Conservation (phyloP, 192 early-diverging fungal genomes). For the Coemansia nantahalensis region DNA sequence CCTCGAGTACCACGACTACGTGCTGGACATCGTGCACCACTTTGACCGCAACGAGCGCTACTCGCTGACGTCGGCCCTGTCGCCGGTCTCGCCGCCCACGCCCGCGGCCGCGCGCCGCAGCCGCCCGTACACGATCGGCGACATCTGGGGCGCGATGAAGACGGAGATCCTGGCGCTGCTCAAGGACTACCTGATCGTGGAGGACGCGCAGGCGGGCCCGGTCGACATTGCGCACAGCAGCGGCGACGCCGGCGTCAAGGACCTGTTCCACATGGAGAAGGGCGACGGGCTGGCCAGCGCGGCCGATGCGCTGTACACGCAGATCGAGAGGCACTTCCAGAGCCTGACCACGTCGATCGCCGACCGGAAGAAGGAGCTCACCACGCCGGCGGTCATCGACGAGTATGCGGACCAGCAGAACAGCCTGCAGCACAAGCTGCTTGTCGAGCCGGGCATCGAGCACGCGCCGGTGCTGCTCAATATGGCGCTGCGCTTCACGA, state of each 20-base stretch:
- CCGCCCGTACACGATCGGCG: constrained; percentile 33
- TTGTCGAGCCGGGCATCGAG: constrained; percentile 48
- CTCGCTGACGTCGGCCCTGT: constrained; percentile 18
- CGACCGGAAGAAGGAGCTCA: constrained; percentile 28
- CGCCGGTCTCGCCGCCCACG: neutral
- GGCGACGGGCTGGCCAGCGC: constrained; percentile 20
- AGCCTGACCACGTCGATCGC: constrained; percentile 27
- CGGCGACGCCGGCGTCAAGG: constrained; percentile 26
- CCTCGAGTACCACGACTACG: constrained; percentile 68
- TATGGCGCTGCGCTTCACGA: constrained; percentile 48
- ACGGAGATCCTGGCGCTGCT: constrained; percentile 46
- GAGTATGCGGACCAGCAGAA: constrained; percentile 48
- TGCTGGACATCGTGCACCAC: constrained; percentile 62
- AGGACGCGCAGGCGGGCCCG: constrained; percentile 22
- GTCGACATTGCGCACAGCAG: constrained; percentile 12
- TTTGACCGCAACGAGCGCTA: constrained; percentile 45
- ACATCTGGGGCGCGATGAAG: constrained; percentile 54
- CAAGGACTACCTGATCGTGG: constrained; percentile 47
- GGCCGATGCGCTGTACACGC: constrained; percentile 43
- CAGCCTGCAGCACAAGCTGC: constrained; percentile 40
- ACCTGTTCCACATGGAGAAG: constrained; percentile 50
- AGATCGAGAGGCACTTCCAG: constrained; percentile 44
- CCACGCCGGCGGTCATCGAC: constrained; percentile 39
- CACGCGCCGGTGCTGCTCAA: constrained; percentile 51
- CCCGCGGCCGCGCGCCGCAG: constrained; percentile 1